Conservation (phyloP, 306 rosid species). For the Hippophae tibetana region DNA sequence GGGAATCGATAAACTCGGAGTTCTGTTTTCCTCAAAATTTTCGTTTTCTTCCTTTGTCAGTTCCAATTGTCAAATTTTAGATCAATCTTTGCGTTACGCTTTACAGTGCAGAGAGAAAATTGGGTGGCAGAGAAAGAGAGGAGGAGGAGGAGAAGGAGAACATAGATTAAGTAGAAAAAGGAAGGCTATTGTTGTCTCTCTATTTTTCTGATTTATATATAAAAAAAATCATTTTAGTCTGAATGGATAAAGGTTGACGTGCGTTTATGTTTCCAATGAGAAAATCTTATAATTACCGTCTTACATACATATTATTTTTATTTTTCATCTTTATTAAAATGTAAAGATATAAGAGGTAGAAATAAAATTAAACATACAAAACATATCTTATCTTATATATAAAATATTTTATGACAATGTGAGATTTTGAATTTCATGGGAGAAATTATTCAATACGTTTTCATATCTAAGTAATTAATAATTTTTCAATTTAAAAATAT, state of each 20-base stretch:
- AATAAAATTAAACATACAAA: no score
- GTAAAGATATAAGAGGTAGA: no score
- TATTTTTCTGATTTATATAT: neutral
- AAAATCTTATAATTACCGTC: no score
- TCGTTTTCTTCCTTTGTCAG: neutral
- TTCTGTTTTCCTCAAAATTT: neutral
- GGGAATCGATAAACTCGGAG: neutral
- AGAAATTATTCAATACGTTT: no score
- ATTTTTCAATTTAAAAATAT: no score
- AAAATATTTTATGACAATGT: no score
- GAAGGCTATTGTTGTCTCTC: conserved; percentile 15
- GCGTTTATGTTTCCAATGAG: neutral
- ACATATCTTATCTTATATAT: no score
- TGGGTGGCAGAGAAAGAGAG: conserved; percentile 46
- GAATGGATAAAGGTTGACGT: conserved; percentile 52
- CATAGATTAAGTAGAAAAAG: neutral
- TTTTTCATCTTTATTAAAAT: no score
- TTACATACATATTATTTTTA: no score
- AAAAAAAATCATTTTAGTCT: conserved; percentile 3
- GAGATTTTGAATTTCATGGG: no score
- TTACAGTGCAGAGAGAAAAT: conserved; percentile 17
- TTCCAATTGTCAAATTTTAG: neutral
- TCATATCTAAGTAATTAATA: no score
- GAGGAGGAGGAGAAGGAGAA: conserved; percentile 14
- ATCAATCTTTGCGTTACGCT: neutral